A percentile compares a stretch with the other conserved stretches of the same genome.
Conservation (phyloP, 108 stramenopile species). For the Fistulifera pelliculosa region DNA sequence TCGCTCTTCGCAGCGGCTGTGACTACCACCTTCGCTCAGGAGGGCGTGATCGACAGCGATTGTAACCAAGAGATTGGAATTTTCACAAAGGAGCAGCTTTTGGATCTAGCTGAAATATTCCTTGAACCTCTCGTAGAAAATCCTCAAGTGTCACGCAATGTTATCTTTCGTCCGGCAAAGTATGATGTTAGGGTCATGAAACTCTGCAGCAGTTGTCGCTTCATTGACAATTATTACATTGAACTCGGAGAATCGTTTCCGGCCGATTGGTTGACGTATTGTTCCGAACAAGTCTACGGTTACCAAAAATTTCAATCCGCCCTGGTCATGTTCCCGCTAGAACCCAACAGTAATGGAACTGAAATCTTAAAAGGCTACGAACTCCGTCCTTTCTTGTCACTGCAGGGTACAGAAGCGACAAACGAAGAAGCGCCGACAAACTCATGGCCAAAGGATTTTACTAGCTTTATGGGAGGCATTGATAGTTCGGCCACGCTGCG, state of each 20-base stretch:
- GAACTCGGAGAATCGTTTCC: background rate
- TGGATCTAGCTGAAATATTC: too few relatives aligned
- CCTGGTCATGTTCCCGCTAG: background rate
- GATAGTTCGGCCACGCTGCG: background rate
- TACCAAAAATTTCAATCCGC: slow-evolving; percentile 1
- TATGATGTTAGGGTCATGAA: background rate
- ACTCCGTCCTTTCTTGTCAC: background rate
- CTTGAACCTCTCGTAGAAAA: too few relatives aligned
- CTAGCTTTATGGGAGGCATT: background rate
- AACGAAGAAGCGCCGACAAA: background rate
- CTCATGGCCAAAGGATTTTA: background rate
- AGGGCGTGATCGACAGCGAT: too few relatives aligned
- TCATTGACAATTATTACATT: background rate
- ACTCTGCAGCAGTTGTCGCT: background rate
- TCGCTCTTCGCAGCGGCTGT: too few relatives aligned
- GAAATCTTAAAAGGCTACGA: background rate
- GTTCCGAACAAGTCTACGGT: background rate
- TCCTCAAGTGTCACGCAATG: too few relatives aligned
- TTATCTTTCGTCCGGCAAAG: too few relatives aligned
- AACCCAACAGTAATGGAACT: background rate
- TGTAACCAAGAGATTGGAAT: too few relatives aligned
- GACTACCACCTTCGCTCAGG: too few relatives aligned
- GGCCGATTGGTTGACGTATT: background rate
- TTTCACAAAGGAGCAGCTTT: too few relatives aligned
- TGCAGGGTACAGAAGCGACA: background rate